phyloP scores from a whole-genome alignment of 257 asterid genomes.

The Verbena officinalis region DNA sequence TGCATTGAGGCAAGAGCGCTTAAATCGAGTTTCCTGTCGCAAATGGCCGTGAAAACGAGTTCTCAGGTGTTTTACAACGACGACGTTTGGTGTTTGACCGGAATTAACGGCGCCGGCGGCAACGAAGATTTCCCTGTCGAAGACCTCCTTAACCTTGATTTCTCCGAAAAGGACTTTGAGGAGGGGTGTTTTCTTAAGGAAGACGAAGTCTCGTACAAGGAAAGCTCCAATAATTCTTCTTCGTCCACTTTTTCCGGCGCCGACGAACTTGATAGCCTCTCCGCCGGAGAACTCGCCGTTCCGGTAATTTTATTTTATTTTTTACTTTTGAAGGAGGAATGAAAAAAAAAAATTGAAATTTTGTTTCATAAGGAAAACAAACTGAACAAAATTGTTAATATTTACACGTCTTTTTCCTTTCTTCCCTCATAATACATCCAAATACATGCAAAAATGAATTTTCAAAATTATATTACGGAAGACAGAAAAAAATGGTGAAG shows the following conservation, averaged over 20 bases:
- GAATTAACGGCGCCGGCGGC: conserved; percentile 50
- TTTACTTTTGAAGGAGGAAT: background rate
- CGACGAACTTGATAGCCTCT: conserved; percentile 61
- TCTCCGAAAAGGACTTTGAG: conserved; percentile 70
- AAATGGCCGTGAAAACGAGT: conserved; percentile 51
- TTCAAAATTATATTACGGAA: no score
- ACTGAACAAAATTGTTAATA: no score
- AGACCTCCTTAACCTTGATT: conserved; percentile 91
- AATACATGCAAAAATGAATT: no score
- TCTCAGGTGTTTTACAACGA: conserved; percentile 57
- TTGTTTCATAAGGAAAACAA: no score
- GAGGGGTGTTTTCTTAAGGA: conserved; percentile 39
- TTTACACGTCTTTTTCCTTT: no score
- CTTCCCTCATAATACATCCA: no score
- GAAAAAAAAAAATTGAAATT: no score
- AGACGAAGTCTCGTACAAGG: conserved; percentile 44
- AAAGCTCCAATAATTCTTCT: conserved; percentile 40
- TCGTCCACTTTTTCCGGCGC: conserved; percentile 53
- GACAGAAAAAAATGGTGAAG: no score
- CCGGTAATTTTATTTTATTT: conserved; percentile 55
- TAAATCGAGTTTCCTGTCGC: conserved; percentile 82
- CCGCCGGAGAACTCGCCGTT: conserved; percentile 63
- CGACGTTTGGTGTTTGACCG: conserved; percentile 70
- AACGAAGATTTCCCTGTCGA: conserved; percentile 92
- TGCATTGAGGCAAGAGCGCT: conserved; percentile 88